A percentile compares a stretch with the other conserved stretches of the same genome.
Evolutionary conservation across 805 yeast species (phyloP).

Genomic region (Scheffersomyces ergatensis): DNA sequence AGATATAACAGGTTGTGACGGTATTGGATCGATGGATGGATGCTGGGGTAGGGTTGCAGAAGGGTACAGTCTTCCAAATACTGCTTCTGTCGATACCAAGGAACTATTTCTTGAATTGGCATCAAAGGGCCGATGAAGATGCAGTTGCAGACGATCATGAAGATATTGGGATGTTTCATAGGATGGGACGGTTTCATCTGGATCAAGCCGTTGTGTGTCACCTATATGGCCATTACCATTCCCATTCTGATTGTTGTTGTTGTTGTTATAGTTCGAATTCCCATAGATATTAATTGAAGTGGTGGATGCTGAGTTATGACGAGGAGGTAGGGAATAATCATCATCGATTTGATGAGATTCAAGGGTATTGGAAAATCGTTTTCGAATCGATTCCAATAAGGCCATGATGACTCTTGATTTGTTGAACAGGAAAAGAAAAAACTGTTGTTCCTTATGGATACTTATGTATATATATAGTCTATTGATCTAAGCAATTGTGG

Average conservation of each 20-base stretch:
- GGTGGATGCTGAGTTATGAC: neutral
- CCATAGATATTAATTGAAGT: conserved; percentile 7
- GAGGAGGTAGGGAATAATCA: conserved; percentile 17
- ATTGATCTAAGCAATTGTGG: too few relatives aligned
- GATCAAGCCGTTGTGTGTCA: too few relatives aligned
- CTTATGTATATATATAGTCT: too few relatives aligned
- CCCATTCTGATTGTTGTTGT: neutral
- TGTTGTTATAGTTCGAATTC: conserved; percentile 2
- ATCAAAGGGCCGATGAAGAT: conserved; percentile 3
- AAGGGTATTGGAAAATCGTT: conserved; percentile 21
- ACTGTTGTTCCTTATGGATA: too few relatives aligned
- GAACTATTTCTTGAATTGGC: neutral
- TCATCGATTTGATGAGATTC: conserved; percentile 33
- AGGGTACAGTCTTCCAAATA: neutral
- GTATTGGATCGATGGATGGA: neutral
- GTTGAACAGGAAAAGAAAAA: too few relatives aligned
- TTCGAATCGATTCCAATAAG: conserved; percentile 22
- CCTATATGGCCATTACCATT: neutral
- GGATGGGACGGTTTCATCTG: conserved; percentile 37
- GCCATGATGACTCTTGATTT: too few relatives aligned
- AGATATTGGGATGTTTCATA: conserved; percentile 39
- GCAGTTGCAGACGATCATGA: conserved; percentile 27
- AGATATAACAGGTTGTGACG: neutral
- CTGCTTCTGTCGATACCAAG: neutral
- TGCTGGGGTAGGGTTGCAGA: neutral